These are phyloP conservation scores for Schizosaccharomyces cryophilus DNA, from an alignment of 805 yeast genomes.

Conservation along the genomic window DNA sequence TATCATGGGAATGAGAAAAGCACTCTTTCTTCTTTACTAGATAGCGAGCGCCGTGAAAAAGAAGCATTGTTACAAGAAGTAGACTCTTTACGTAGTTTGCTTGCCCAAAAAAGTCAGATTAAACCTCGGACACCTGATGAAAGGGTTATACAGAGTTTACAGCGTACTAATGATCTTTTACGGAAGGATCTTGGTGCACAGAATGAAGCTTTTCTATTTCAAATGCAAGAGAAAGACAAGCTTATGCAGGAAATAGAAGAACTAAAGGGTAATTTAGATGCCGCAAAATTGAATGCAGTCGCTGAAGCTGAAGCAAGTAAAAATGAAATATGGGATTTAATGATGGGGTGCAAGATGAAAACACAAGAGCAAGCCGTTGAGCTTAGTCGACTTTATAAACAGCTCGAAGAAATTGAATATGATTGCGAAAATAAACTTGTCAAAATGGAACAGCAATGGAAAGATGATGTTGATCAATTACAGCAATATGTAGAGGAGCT, in stretches of 20 bases:
- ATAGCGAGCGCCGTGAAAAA: not conserved
- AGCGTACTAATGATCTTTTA: constrained; percentile 5
- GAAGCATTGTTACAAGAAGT: not conserved
- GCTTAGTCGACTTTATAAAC: not conserved
- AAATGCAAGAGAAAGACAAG: constrained; percentile 5
- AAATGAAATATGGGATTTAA: not conserved
- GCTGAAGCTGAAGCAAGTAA: not conserved
- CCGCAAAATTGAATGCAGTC: not conserved
- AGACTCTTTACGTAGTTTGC: not conserved
- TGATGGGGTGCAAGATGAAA: not conserved
- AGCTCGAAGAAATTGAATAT: not conserved
- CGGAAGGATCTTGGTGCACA: constrained; percentile 5
- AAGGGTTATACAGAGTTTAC: constrained; percentile 4
- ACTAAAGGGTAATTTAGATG: not conserved
- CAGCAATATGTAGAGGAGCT: not conserved
- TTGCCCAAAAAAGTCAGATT: not conserved
- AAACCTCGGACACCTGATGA: not conserved
- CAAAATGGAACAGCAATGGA: not conserved
- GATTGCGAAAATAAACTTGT: not conserved
- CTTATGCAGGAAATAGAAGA: constrained; percentile 7
- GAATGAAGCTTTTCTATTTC: constrained; percentile 4
- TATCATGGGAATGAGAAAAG: not conserved
- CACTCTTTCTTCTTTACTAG: not conserved
- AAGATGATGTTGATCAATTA: not conserved
- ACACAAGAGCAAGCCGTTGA: not conserved